These are phyloP conservation scores for Chytridium lagenaria DNA, from an alignment of 371 early-diverging fungal genomes.

Conservation along the genomic window DNA sequence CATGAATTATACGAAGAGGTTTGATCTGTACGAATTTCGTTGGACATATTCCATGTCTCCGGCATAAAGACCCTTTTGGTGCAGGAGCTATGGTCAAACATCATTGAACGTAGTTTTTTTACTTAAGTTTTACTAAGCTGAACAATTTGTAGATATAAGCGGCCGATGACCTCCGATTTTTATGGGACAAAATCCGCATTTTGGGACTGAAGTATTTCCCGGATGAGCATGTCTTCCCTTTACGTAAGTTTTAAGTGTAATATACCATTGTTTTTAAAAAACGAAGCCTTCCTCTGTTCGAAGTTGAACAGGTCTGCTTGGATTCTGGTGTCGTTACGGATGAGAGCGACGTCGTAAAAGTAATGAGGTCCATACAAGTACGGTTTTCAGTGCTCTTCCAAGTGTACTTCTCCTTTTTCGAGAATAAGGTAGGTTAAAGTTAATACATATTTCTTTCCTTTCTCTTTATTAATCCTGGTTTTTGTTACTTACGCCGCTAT, in stretches of 20 bases:
- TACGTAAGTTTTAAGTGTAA: slow-evolving; percentile 28
- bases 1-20: slow-evolving; percentile 62
- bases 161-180: slow-evolving; percentile 30
- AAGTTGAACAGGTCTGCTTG: slow-evolving; percentile 40
- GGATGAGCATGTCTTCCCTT: slow-evolving; percentile 59
- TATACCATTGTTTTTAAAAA: not conserved
- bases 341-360: slow-evolving; percentile 15
- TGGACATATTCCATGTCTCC: slow-evolving; percentile 66
- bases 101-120: slow-evolving; percentile 51
- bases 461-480: not conserved
- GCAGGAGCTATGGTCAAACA: slow-evolving; percentile 60
- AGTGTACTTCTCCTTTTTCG: slow-evolving; percentile 48
- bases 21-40: slow-evolving; percentile 64
- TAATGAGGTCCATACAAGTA: slow-evolving; percentile 34
- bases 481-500: not conserved
- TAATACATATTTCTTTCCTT: not conserved
- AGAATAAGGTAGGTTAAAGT: slow-evolving; percentile 42
- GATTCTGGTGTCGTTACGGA: slow-evolving; percentile 1
- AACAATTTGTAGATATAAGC: not conserved
- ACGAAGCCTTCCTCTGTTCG: slow-evolving; percentile 22
- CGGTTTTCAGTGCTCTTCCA: slow-evolving; percentile 43
- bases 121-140: not conserved
- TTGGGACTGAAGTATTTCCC: slow-evolving; percentile 57
- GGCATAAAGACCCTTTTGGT: slow-evolving; percentile 59
- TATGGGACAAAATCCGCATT: slow-evolving; percentile 42